Evolutionary conservation across 331 rosid genomes (phyloP), one percentile per base, ranked within the genome.

Genomic region (Quercus tomentella): DNA sequence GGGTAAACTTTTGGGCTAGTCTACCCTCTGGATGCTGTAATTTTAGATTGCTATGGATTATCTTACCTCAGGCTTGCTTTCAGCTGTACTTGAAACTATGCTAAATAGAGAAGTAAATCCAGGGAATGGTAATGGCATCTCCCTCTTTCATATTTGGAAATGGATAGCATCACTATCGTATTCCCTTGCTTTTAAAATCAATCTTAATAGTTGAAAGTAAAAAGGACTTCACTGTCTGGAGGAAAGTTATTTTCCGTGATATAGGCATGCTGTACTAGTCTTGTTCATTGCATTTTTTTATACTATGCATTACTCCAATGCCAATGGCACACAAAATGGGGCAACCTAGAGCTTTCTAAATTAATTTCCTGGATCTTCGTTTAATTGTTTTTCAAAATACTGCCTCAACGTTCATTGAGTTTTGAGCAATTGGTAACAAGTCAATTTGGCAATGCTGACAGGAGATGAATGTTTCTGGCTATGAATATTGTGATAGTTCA

Each of bases 1-100:
- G 86, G 99, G 99, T 95, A 90, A 49, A 68, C 57, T 41, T 61
- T 81, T 57, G 67, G 65, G 54, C 37, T 49, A 15, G 62, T 68
- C 80, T 73, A 56, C 55, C 17, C 31, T 65, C 56, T 28, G 60
- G 67, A 37, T 72, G 16, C 77, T 76, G 9, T 69, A 54, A 75
- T 25, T 65, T 22, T 12, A 43, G 57, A 45, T 14, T 77, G 37
- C 58, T 76, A 30, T 55, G 74, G 30, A 37, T 82, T 14, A 70
- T 67, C 61, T 74, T 54, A 22, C 20, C 21, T 68, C 51, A 31
- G 16, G 26, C 26, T 6, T 81, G 83, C 76, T 63, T 85, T 85
- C 23, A 15, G 22, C 23, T 56, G 68, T 63, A 70, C 61, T 7
- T 70, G 67, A 35, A 31, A 66, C 61, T 22, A 73, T 30, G 21